A percentile compares a stretch with the other conserved stretches of the same genome.
These are phyloP conservation scores for Persicaria tinctoria DNA, from an alignment of 148 eudicot genomes.

Conservation along the genomic window DNA sequence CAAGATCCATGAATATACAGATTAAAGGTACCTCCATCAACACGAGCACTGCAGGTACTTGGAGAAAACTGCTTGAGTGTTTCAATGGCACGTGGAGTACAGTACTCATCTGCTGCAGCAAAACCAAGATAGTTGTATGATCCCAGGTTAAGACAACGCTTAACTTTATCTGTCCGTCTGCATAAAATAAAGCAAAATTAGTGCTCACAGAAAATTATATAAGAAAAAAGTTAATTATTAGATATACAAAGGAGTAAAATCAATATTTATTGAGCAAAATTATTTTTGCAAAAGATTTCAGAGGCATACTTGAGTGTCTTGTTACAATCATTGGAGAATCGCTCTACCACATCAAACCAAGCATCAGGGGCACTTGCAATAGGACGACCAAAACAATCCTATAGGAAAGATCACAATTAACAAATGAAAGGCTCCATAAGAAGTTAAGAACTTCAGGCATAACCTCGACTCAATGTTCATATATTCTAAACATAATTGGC, in stretches of 20 bases:
- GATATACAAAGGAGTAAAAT: not conserved
- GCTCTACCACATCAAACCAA: conserved; percentile 94
- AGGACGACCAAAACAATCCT: conserved; percentile 96
- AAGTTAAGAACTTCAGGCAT: not conserved
- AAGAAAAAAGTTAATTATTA: not conserved
- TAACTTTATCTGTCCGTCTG: conserved; percentile 66
- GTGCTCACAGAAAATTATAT: not conserved
- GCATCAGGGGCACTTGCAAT: conserved; percentile 96
- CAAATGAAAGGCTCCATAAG: not conserved
- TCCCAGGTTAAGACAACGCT: conserved; percentile 84
- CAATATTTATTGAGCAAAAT: not conserved
- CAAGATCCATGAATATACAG: not conserved
- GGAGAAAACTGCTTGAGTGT: conserved; percentile 61
- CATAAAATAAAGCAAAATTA: conserved; percentile 10
- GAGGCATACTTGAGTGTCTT: conserved; percentile 72
- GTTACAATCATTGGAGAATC: conserved; percentile 76
- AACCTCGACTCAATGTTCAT: not conserved
- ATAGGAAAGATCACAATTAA: not conserved
- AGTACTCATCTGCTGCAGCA: conserved; percentile 96
- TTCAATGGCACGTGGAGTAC: conserved; percentile 85
- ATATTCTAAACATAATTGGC: not conserved
- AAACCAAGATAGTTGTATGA: conserved; percentile 97
- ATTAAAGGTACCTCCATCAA: conserved; percentile 68
- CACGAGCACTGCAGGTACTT: conserved; percentile 84
- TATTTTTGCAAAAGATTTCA: not conserved